Conservation (phyloP, 768 basidiomycete species). For the Lactarius deliciosus region DNA sequence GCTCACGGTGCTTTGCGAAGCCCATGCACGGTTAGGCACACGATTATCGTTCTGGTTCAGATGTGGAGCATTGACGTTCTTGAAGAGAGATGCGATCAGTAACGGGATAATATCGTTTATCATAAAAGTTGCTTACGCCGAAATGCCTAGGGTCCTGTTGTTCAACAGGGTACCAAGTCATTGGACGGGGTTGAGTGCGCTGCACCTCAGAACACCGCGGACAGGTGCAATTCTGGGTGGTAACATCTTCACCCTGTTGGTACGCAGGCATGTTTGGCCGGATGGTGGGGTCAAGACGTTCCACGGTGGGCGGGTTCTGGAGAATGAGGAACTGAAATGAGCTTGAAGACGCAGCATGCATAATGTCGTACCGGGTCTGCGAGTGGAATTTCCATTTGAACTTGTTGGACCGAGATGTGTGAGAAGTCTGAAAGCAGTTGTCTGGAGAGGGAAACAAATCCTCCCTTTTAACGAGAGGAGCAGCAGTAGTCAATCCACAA, state of each 20-base stretch:
- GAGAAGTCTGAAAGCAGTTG: not conserved
- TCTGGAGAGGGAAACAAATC: too few species aligned
- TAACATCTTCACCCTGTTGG: not conserved
- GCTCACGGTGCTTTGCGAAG: not conserved
- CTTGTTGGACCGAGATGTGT: not conserved
- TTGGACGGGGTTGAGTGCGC: not conserved
- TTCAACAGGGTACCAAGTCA: not conserved
- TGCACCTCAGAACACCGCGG: not conserved
- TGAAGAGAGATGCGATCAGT: not conserved
- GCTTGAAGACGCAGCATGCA: not conserved
- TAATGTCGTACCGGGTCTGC: not conserved
- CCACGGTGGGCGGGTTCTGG: not conserved
- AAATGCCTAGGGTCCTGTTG: not conserved
- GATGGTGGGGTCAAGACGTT: not conserved
- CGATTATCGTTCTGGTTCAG: not conserved
- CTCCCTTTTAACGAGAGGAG: too few species aligned
- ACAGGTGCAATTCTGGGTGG: not conserved
- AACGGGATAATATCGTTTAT: not conserved
- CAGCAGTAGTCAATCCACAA: too few species aligned
- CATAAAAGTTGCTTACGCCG: not conserved
- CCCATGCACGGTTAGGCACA: not conserved
- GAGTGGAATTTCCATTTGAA: not conserved
- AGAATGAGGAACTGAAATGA: not conserved
- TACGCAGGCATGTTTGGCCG: not conserved
- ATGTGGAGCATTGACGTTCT: not conserved